Evolutionary conservation across 2,329 filamentous ascomycete genomes (phyloP).

Genomic region (Penicillium sp.): DNA sequence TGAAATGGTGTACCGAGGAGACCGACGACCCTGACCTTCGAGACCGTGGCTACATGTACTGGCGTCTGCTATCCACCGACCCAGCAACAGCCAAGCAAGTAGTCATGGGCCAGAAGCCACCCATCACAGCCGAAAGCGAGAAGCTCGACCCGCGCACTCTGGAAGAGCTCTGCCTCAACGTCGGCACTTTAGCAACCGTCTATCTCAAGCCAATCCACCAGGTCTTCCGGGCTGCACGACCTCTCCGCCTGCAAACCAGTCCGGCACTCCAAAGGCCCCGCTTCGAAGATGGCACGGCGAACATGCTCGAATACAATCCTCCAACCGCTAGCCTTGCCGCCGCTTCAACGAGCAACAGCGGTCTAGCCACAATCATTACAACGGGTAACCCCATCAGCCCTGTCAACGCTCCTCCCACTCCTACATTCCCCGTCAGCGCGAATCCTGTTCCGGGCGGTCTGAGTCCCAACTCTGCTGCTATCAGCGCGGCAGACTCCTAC

Average conservation of each 20-base stretch:
- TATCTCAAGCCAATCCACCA: constrained; percentile 98
- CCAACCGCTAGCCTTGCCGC: constrained; percentile 31
- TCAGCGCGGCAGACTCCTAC: constrained; percentile 84
- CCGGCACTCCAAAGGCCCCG: constrained; percentile 77
- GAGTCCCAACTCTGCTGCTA: constrained; percentile 59
- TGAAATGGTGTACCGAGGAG: constrained; percentile 98
- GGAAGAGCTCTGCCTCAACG: constrained; percentile 95
- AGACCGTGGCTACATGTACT: constrained; percentile 98
- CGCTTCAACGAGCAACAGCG: constrained; percentile 28
- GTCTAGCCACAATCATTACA: constrained; percentile 32
- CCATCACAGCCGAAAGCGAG: constrained; percentile 94
- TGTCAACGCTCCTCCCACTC: constrained; percentile 24
- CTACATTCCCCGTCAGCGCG: constrained; percentile 54
- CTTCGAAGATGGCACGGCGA: constrained; percentile 38
- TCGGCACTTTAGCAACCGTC: constrained; percentile 92
- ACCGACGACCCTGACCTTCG: constrained; percentile 98
- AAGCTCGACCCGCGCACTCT: constrained; percentile 86
- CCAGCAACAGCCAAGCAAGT: constrained; percentile 81
- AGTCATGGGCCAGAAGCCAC: constrained; percentile 96
- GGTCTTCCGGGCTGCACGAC: constrained; percentile 86
- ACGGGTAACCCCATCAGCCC: constrained; percentile 30
- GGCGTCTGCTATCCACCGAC: constrained; percentile 90
- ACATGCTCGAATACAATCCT: constrained; percentile 38
- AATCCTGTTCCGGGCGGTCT: constrained; percentile 77
- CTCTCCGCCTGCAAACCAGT: constrained; percentile 74